Conservation (phyloP, 345 rosid species). For the Euphorbia tirucalli region DNA sequence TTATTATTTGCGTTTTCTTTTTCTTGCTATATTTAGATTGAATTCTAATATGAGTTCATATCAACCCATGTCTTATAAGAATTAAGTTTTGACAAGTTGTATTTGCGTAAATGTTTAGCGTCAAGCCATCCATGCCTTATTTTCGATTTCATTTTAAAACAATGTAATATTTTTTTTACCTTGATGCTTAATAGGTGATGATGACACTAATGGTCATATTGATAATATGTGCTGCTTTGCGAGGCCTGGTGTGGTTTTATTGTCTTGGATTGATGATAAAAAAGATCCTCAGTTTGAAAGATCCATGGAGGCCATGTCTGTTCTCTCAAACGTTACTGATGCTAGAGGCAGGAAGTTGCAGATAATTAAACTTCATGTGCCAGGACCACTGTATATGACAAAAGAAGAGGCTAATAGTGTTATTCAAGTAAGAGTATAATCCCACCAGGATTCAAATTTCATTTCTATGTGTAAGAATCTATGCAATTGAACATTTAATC, state of each 20-base stretch:
- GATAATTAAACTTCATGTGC: slow-evolving; percentile 71
- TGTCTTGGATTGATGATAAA: slow-evolving; percentile 78
- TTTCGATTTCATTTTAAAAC: not conserved
- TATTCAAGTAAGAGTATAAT: slow-evolving; percentile 47
- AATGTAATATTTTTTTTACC: not conserved
- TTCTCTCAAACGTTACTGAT: slow-evolving; percentile 61
- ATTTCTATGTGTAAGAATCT: slow-evolving; percentile 4
- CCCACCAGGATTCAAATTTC: slow-evolving; percentile 3
- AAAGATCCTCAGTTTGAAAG: slow-evolving; percentile 71
- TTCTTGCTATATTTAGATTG: not conserved
- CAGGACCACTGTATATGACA: slow-evolving; percentile 84
- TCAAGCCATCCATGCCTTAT: no score
- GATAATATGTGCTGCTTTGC: slow-evolving; percentile 96
- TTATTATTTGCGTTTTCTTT: not conserved
- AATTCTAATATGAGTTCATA: not conserved
- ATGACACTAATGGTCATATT: slow-evolving; percentile 96
- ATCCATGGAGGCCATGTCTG: slow-evolving; percentile 56
- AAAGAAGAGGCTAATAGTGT: slow-evolving; percentile 80
- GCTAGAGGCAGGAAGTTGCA: slow-evolving; percentile 68
- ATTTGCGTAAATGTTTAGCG: no score
- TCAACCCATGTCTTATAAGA: not conserved
- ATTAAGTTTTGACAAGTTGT: no score
- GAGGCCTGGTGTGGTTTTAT: slow-evolving; percentile 78
- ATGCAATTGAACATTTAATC: not conserved
- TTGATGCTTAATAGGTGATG: slow-evolving; percentile 65